These are phyloP conservation scores for Irpex sp. DNA, from an alignment of 1,284 basidiomycete species.

Conservation along the genomic window DNA sequence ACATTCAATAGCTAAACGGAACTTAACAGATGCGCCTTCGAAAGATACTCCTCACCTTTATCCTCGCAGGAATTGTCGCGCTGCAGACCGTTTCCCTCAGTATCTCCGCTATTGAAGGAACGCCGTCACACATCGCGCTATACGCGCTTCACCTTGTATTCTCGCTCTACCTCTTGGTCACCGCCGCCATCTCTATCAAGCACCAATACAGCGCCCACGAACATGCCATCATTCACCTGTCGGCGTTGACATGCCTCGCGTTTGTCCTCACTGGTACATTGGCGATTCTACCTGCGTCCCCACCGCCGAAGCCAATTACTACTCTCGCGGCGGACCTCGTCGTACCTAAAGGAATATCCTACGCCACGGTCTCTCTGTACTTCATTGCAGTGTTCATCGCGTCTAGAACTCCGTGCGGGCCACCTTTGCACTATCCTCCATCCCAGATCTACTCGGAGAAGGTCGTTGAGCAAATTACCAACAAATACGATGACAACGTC, in stretches of 20 bases:
- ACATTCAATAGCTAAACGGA: not conserved
- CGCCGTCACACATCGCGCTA: slow-evolving; percentile 32
- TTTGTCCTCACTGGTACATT: slow-evolving; percentile 44
- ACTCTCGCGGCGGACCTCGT: slow-evolving; percentile 14
- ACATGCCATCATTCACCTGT: slow-evolving; percentile 63
- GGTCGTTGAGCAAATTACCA: slow-evolving; percentile 51
- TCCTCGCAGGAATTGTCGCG: slow-evolving; percentile 43
- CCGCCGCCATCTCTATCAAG: slow-evolving; percentile 52
- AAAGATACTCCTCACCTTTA: slow-evolving; percentile 47
- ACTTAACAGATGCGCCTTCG: slow-evolving; percentile 45
- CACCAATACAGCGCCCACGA: slow-evolving; percentile 56
- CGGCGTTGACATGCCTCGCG: slow-evolving; percentile 53
- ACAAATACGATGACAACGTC: slow-evolving; percentile 60
- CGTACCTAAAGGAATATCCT: slow-evolving; percentile 40
- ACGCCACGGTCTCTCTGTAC: slow-evolving; percentile 48
- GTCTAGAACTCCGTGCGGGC: slow-evolving; percentile 67
- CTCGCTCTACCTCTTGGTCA: slow-evolving; percentile 55
- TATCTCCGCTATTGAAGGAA: slow-evolving; percentile 41
- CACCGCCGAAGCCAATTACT: slow-evolving; percentile 17
- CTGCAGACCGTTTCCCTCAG: slow-evolving; percentile 53
- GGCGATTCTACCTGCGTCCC: slow-evolving; percentile 48
- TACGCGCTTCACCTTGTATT: slow-evolving; percentile 51
- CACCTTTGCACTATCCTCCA: slow-evolving; percentile 68
- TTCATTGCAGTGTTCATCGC: slow-evolving; percentile 44
- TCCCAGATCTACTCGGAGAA: slow-evolving; percentile 74